phyloP scores from a whole-genome alignment of 805 yeast species.

The Zygosaccharomyces rouxii region DNA sequence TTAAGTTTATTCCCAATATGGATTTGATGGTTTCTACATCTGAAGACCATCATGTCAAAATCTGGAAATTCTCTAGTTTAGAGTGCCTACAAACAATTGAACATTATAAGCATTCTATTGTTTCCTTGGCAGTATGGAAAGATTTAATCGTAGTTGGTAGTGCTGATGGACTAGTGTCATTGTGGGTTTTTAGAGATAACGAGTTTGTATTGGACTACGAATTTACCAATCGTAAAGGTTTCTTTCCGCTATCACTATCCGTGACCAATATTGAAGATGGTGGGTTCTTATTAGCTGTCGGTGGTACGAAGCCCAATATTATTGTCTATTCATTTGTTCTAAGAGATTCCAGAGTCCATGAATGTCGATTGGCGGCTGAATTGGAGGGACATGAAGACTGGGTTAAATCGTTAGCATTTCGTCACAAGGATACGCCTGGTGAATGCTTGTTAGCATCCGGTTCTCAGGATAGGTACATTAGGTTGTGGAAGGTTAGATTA shows the following conservation, averaged over 20 bases:
- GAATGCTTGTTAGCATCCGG: slow-evolving; percentile 77
- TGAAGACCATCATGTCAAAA: slow-evolving; percentile 57
- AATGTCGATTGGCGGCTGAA: slow-evolving; percentile 43
- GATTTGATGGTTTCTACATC: slow-evolving; percentile 53
- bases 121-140: slow-evolving; percentile 45
- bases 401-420: slow-evolving; percentile 72
- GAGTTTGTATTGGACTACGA: slow-evolving; percentile 24
- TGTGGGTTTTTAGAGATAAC: slow-evolving; percentile 43
- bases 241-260: slow-evolving; percentile 30
- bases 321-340: slow-evolving; percentile 48
- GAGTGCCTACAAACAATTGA: slow-evolving; percentile 33
- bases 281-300: slow-evolving; percentile 55
- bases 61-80: slow-evolving; percentile 48
- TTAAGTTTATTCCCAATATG: slow-evolving; percentile 49
- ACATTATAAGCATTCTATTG: slow-evolving; percentile 49
- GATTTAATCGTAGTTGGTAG: slow-evolving; percentile 54
- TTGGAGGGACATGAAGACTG: slow-evolving; percentile 95
- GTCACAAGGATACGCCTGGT: slow-evolving; percentile 41
- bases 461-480: slow-evolving; percentile 86
- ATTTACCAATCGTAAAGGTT: slow-evolving; percentile 23
- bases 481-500: slow-evolving; percentile 75
- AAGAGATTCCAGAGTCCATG: slow-evolving; percentile 11
- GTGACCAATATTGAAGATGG: slow-evolving; percentile 24
- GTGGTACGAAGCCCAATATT: slow-evolving; percentile 59
- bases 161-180: slow-evolving; percentile 52